These are phyloP conservation scores for Solanum sitiens DNA, from an alignment of 257 asterid genomes.

Conservation along the genomic window DNA sequence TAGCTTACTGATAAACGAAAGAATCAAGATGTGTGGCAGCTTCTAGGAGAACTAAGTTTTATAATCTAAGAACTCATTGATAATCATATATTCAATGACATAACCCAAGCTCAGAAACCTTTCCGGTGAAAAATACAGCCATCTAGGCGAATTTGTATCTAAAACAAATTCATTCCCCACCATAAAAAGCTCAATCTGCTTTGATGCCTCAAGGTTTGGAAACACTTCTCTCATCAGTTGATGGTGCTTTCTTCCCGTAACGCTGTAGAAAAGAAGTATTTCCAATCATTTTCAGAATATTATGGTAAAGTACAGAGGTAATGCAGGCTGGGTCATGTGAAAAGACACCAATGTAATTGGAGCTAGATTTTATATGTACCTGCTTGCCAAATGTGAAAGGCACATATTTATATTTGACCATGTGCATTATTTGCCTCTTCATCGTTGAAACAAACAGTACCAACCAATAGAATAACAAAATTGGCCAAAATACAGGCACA, in stretches of 20 bases:
- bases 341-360: not conserved
- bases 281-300: not conserved
- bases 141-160: slow-evolving; percentile 11
- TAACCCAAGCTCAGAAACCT: slow-evolving; percentile 11
- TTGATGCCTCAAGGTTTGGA: slow-evolving; percentile 41
- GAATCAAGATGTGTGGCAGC: not conserved
- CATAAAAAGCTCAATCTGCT: slow-evolving; percentile 21
- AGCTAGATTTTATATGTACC: slow-evolving; percentile 26
- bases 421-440: slow-evolving; percentile 99
- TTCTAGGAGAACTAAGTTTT: not conserved
- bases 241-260: slow-evolving; percentile 66
- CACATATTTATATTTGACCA: slow-evolving; percentile 84
- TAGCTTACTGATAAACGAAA: not conserved
- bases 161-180: slow-evolving; percentile 16
- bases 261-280: slow-evolving; percentile 43
- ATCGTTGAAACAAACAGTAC: slow-evolving; percentile 74
- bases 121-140: not conserved
- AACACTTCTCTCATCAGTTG: slow-evolving; percentile 43
- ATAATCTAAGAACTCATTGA: slow-evolving; percentile 3
- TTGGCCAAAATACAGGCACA: slow-evolving; percentile 98
- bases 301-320: not conserved
- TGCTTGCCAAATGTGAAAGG: slow-evolving; percentile 95
- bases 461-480: slow-evolving; percentile 87
- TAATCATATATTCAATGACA: slow-evolving; percentile 3
- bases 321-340: not conserved